Evolutionary conservation across 139 green algal species (phyloP), one percentile per base, ranked within the genome.

Genomic region (Medakamo hakoo): DNA sequence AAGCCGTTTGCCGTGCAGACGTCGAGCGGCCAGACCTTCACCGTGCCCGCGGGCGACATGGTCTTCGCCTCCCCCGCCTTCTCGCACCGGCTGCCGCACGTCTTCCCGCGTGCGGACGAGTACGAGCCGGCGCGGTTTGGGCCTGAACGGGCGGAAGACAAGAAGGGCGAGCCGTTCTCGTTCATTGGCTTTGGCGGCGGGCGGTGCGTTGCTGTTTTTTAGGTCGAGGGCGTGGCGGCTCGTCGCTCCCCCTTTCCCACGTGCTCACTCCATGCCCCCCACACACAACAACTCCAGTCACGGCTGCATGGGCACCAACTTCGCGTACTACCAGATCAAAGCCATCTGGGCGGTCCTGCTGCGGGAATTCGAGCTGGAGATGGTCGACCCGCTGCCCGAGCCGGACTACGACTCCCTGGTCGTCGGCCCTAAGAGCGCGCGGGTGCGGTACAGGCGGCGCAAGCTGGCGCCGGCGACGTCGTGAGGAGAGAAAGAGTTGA

Each of bases 261-360:
- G n/a, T n/a, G n/a, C n/a, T n/a, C n/a, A n/a, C n/a, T n/a, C n/a
- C n/a, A n/a, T n/a, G n/a, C n/a, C n/a, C n/a, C n/a, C n/a, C n/a
- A n/a, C n/a, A n/a, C n/a, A n/a, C n/a, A n/a, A n/a, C n/a, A n/a
- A n/a, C n/a, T n/a, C n/a, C n/a, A n/a, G n/a, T 56, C 93, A 99
- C 75, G 86, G 78, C 18, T 99, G 93, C 91, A 94, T 99, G 78
- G 93, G 93, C 56, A 81, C 89, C 68, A 93, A 90, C 68, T 99
- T 99, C 73, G 93, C 90, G 0, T 96, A 94, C 82, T 75, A 96
- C 64, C 82, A 85, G 73, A 93, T 97, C 74, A 98, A 98, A 77
- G 82, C 88, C 30, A 95, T 99, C 68, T 95, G 84, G 92, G 85
- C 67, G 60, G 74, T 94, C 52, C 64, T 98, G 59, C 69, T 99